Percentiles rank a stretch among this genome's conserved stretches.
phyloP scores from a whole-genome alignment of 345 rosid genomes.

The Aquilaria yunnanensis region DNA sequence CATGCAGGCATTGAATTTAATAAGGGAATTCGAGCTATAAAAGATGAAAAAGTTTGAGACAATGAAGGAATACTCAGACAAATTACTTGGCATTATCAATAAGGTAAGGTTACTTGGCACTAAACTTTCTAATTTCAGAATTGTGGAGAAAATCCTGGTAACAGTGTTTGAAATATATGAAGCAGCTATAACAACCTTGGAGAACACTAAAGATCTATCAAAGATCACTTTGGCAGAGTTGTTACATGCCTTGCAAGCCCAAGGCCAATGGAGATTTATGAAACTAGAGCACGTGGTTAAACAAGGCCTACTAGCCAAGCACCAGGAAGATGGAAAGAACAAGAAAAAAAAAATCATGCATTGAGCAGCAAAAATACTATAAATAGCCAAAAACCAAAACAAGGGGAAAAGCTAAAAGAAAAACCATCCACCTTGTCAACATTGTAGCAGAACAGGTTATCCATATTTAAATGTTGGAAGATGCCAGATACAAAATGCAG shows the following conservation, averaged over 20 bases:
- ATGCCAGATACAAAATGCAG: not conserved
- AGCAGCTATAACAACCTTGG: too few species aligned
- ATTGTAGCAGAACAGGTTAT: constrained; percentile 2
- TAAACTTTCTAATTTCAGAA: too few species aligned
- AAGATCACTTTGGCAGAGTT: constrained; percentile 8
- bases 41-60: too few species aligned
- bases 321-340: not conserved
- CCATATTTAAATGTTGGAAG: constrained; percentile 3
- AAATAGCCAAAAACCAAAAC: not conserved
- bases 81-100: too few species aligned
- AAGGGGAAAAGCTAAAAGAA: not conserved
- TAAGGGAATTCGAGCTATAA: too few species aligned
- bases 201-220: not conserved
- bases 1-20: too few species aligned
- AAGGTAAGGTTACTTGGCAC: too few species aligned
- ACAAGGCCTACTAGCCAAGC: not conserved
- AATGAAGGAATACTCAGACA: too few species aligned
- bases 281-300: not conserved
- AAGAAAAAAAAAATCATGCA: not conserved
- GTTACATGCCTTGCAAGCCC: not conserved
- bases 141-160: too few species aligned
- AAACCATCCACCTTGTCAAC: not conserved
- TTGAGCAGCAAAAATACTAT: not conserved
- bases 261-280: not conserved
- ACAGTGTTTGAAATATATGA: too few species aligned